Conservation (phyloP, 2,329 filamentous ascomycete genomes). For the Colletotrichum sidae region DNA sequence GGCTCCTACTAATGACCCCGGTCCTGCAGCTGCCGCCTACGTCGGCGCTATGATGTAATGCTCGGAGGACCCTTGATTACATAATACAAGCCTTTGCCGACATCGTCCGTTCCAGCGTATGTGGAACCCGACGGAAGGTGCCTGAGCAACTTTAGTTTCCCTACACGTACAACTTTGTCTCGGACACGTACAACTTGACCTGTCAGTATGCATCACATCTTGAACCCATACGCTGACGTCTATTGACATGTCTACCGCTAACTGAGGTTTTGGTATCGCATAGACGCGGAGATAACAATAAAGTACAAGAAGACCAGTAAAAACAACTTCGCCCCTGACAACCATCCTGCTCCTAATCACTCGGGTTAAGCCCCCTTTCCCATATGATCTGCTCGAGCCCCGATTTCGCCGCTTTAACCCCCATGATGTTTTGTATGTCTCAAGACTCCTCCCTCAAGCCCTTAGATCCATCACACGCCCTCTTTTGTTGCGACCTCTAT, state of each 20-base stretch:
- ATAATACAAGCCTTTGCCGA: not conserved
- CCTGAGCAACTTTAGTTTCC: too few relatives aligned
- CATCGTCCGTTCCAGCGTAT: not conserved
- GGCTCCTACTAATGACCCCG: not conserved
- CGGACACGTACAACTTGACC: too few relatives aligned
- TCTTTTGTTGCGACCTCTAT: not conserved
- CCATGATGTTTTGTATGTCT: conserved; percentile 11
- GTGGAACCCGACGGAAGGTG: not conserved
- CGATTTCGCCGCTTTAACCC: conserved; percentile 15
- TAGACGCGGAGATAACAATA: conserved; percentile 30
- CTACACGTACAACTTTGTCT: too few relatives aligned
- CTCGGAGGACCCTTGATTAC: conserved; percentile 4
- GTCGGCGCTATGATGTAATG: conserved; percentile 34
- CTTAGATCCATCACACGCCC: conserved; percentile 1
- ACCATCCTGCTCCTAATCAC: conserved; percentile 19
- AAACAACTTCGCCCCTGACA: conserved; percentile 11
- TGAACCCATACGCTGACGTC: conserved; percentile 23
- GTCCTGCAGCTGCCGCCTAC: not conserved
- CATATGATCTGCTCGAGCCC: not conserved
- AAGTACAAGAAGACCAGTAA: conserved; percentile 30
- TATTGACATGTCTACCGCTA: conserved; percentile 35
- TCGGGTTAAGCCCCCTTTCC: not conserved
- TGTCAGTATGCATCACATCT: not conserved
- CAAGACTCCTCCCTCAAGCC: conserved; percentile 2
- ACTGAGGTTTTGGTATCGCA: conserved; percentile 33